Evolutionary conservation across 1,284 basidiomycete genomes (phyloP).

Genomic region (Ustilago cynodontis): DNA sequence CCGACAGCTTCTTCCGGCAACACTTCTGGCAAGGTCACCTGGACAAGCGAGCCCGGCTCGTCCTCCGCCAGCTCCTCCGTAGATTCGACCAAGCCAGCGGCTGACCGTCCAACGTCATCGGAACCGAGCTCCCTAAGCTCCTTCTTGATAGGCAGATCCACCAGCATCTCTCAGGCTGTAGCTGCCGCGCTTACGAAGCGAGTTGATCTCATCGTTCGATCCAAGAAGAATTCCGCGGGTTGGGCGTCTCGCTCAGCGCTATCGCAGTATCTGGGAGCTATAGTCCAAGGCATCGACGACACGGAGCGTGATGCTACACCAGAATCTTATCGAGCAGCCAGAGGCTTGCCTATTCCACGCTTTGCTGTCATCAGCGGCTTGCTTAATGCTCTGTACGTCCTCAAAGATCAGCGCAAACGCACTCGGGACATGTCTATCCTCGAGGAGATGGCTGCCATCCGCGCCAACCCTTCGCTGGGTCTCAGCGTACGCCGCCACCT

Average conservation of each 20-base stretch:
- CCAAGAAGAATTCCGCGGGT: conserved; percentile 41
- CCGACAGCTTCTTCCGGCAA: conserved; percentile 4
- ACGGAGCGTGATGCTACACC: conserved; percentile 27
- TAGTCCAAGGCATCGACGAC: conserved; percentile 44
- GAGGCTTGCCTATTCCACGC: conserved; percentile 50
- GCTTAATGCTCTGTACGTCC: conserved; percentile 56
- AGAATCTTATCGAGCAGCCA: conserved; percentile 40
- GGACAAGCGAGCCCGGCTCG: conserved; percentile 40
- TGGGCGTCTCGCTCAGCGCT: conserved; percentile 52
- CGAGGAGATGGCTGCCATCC: conserved; percentile 49
- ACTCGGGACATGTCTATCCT: conserved; percentile 46
- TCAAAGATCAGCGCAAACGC: conserved; percentile 51
- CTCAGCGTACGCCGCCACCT: conserved; percentile 47
- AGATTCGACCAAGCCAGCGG: background rate
- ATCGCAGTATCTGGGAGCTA: conserved; percentile 47
- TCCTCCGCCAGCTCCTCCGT: conserved; percentile 1
- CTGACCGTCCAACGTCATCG: background rate
- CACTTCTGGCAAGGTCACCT: conserved; percentile 24
- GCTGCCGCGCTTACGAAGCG: conserved; percentile 57
- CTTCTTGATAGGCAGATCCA: conserved; percentile 48
- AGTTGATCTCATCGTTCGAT: conserved; percentile 53
- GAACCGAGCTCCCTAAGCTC: conserved; percentile 24
- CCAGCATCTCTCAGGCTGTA: conserved; percentile 51
- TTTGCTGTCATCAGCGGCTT: conserved; percentile 63
- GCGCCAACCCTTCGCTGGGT: conserved; percentile 41